These are phyloP conservation scores for Phytophthora palmivora DNA, from an alignment of 352 stramenopile species.

Conservation along the genomic window DNA sequence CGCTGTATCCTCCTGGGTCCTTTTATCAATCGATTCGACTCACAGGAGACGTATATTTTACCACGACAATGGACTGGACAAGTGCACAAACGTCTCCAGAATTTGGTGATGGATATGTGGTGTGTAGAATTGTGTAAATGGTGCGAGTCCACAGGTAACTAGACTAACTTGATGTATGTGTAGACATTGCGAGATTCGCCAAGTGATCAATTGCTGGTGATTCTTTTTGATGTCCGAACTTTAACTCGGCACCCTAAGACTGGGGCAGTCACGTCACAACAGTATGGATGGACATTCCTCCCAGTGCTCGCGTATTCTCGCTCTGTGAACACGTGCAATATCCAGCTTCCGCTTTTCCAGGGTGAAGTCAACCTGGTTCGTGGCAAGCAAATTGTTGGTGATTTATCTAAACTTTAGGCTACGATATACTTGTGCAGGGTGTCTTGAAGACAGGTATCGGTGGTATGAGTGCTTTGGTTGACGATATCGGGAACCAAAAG, in stretches of 20 bases:
- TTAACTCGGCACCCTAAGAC: slow-evolving; percentile 56
- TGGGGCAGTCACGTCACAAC: slow-evolving; percentile 47
- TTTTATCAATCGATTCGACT: slow-evolving; percentile 72
- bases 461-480: slow-evolving; percentile 40
- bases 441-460: slow-evolving; percentile 36
- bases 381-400: neutral
- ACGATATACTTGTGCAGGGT: slow-evolving; percentile 30
- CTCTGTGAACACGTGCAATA: slow-evolving; percentile 42
- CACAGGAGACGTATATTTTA: slow-evolving; percentile 65
- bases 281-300: slow-evolving; percentile 73
- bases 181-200: slow-evolving; percentile 59
- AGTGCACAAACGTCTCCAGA: slow-evolving; percentile 61
- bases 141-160: neutral
- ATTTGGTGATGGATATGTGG: slow-evolving; percentile 68
- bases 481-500: slow-evolving; percentile 54
- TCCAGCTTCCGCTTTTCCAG: slow-evolving; percentile 70
- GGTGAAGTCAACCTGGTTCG: slow-evolving; percentile 70
- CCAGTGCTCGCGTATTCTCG: slow-evolving; percentile 50
- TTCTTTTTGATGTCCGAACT: slow-evolving; percentile 70
- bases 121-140: slow-evolving; percentile 12
- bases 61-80: slow-evolving; percentile 64
- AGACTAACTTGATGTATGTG: slow-evolving; percentile 9
- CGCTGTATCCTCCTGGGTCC: slow-evolving; percentile 54
- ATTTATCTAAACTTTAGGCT: neutral
- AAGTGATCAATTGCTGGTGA: slow-evolving; percentile 30